phyloP scores from a whole-genome alignment of 331 rosid species.

The Phaseolus coccineus region DNA sequence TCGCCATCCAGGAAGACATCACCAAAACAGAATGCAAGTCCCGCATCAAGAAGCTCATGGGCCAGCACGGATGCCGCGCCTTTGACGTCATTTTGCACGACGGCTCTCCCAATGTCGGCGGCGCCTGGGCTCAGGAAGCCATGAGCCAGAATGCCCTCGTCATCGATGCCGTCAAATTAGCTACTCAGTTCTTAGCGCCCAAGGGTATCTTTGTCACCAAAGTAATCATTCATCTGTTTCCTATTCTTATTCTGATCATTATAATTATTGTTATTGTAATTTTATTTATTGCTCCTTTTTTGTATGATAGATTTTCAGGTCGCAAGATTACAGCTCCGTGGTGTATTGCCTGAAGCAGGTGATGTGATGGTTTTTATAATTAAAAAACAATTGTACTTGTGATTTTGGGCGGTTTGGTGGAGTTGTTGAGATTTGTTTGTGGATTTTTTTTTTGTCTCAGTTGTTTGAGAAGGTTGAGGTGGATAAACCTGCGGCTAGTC shows the following conservation, averaged over 20 bases:
- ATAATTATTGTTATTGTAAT: neutral
- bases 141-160: slow-evolving; percentile 87
- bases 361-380: neutral
- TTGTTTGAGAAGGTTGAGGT: slow-evolving; percentile 92
- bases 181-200: slow-evolving; percentile 84
- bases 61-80: slow-evolving; percentile 54
- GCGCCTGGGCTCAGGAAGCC: slow-evolving; percentile 98
- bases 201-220: slow-evolving; percentile 85
- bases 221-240: slow-evolving; percentile 35
- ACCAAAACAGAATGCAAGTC: slow-evolving; percentile 76
- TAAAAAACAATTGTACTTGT: neutral
- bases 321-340: slow-evolving; percentile 91
- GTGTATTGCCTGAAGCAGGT: slow-evolving; percentile 73
- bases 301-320: slow-evolving; percentile 79
- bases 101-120: slow-evolving; percentile 93
- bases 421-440: neutral
- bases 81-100: slow-evolving; percentile 83
- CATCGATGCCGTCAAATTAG: slow-evolving; percentile 82
- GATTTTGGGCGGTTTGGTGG: slow-evolving; percentile 5
- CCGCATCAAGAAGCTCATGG: slow-evolving; percentile 68
- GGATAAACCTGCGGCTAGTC: slow-evolving; percentile 71
- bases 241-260: neutral
- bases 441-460: slow-evolving; percentile 42
- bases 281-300: slow-evolving; percentile 8
- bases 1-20: slow-evolving; percentile 82